These are phyloP conservation scores for Teratosphaeria pseudoeucalypti DNA, from an alignment of 2,329 filamentous ascomycete species.

Conservation along the genomic window DNA sequence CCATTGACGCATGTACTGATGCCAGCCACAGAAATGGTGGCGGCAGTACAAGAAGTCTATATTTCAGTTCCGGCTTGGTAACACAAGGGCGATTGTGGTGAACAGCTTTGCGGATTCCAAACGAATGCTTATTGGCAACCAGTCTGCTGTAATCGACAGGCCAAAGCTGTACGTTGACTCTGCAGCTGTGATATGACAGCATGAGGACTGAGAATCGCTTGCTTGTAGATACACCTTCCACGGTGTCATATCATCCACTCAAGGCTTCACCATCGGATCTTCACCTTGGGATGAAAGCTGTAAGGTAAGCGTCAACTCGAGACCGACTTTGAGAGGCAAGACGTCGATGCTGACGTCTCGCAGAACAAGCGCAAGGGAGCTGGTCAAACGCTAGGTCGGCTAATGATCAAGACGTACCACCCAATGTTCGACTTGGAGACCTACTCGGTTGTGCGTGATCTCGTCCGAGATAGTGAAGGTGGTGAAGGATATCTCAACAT, in stretches of 20 bases:
- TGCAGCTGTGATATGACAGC: constrained; percentile 23
- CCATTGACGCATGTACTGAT: background rate
- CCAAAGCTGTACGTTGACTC: constrained; percentile 2
- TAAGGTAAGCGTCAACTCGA: constrained; percentile 15
- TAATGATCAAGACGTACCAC: constrained; percentile 38
- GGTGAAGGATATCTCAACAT: constrained; percentile 28
- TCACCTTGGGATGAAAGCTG: constrained; percentile 45
- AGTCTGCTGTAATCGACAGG: constrained; percentile 33
- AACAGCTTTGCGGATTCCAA: constrained; percentile 45
- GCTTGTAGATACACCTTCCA: constrained; percentile 36
- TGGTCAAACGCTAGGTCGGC: constrained; percentile 36
- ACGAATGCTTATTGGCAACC: constrained; percentile 40
- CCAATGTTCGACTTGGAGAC: constrained; percentile 46
- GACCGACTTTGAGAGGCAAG: background rate
- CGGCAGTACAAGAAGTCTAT: constrained; percentile 37
- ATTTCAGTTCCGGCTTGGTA: constrained; percentile 45
- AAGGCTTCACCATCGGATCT: constrained; percentile 47
- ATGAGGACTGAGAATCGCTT: constrained; percentile 26
- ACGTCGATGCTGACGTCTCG: background rate
- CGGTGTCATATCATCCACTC: constrained; percentile 41
- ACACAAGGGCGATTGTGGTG: constrained; percentile 43
- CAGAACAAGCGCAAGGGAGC: constrained; percentile 42
- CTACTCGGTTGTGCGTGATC: constrained; percentile 41
- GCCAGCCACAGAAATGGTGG: constrained; percentile 29
- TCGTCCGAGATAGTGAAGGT: constrained; percentile 34